These are phyloP conservation scores for Hericium coralloides DNA, from an alignment of 768 basidiomycete genomes.

Conservation along the genomic window DNA sequence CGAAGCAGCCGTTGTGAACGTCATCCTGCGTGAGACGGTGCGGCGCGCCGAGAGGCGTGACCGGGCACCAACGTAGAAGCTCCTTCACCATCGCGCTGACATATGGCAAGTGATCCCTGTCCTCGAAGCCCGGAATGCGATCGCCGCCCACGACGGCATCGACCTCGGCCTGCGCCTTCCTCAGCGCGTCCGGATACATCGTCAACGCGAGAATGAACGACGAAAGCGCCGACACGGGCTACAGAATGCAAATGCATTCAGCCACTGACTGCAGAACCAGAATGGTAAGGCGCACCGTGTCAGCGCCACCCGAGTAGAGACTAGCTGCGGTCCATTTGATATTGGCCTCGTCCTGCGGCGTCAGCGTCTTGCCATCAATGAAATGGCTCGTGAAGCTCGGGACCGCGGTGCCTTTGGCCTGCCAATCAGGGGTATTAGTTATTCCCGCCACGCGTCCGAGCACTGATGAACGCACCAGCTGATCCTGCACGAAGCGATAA, in stretches of 20 bases:
- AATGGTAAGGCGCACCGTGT: slow-evolving; percentile 9
- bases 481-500: slow-evolving; percentile 9
- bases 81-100: slow-evolving; percentile 14
- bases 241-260: background rate
- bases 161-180: slow-evolving; percentile 18
- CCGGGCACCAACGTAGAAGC: slow-evolving; percentile 17
- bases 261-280: background rate
- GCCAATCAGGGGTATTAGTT: too few relatives aligned
- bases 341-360: slow-evolving; percentile 9
- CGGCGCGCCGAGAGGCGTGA: slow-evolving; percentile 20
- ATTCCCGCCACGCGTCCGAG: too few relatives aligned
- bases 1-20: slow-evolving; percentile 26
- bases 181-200: slow-evolving; percentile 15
- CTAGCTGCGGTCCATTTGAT: slow-evolving; percentile 19
- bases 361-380: slow-evolving; percentile 7
- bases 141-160: slow-evolving; percentile 16
- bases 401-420: slow-evolving; percentile 12
- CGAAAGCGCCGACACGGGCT: slow-evolving; percentile 18
- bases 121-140: slow-evolving; percentile 11
- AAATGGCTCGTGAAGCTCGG: slow-evolving; percentile 11
- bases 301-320: slow-evolving; percentile 17
- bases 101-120: slow-evolving; percentile 16
- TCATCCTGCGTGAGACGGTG: slow-evolving; percentile 29
- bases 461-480: slow-evolving; percentile 6
- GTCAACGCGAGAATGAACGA: slow-evolving; percentile 23